Evolutionary conservation across 31 red algal genomes (phyloP).

Genomic region (Odonthalia washingtoniensis): DNA sequence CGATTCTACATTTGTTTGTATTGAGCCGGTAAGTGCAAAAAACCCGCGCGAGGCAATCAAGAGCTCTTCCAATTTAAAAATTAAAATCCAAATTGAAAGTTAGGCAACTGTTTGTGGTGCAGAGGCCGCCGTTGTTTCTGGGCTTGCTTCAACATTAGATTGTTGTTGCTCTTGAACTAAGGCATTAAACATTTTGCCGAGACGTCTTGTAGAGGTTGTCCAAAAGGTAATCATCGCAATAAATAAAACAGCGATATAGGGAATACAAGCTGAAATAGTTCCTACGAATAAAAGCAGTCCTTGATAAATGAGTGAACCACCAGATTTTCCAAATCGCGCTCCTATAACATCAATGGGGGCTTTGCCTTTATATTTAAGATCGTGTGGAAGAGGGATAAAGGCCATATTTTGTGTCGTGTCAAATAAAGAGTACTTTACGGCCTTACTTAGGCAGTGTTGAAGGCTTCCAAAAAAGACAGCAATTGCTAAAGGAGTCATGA

Average conservation of each 20-base stretch:
- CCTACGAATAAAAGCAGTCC: slow-evolving; percentile 93
- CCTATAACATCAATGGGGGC: slow-evolving; percentile 98
- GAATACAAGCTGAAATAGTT: slow-evolving; percentile 91
- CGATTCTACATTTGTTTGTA: too few species aligned
- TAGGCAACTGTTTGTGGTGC: too few species aligned
- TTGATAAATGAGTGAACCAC: slow-evolving; percentile 97
- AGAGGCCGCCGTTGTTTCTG: too few species aligned
- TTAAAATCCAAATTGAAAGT: too few species aligned
- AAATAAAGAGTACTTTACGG: slow-evolving; percentile 94
- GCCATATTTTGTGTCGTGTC: slow-evolving; percentile 99
- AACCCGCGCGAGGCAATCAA: too few species aligned
- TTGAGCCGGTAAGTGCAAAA: too few species aligned
- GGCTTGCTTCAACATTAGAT: too few species aligned
- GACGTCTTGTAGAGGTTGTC: slow-evolving; percentile 79
- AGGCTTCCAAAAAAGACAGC: slow-evolving; percentile 95
- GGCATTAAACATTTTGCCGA: slow-evolving; percentile 86
- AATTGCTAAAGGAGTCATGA: slow-evolving; percentile 92
- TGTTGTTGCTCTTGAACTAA: too few species aligned
- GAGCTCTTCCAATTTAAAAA: too few species aligned
- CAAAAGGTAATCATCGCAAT: slow-evolving; percentile 89
- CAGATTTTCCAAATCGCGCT: slow-evolving; percentile 97
- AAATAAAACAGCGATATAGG: slow-evolving; percentile 91
- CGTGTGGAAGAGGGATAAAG: slow-evolving; percentile 94
- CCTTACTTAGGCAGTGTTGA: slow-evolving; percentile 91
- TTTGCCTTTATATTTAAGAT: slow-evolving; percentile 95